phyloP scores from a whole-genome alignment of 208 protist species.

The Balamuthia mandrillaris region DNA sequence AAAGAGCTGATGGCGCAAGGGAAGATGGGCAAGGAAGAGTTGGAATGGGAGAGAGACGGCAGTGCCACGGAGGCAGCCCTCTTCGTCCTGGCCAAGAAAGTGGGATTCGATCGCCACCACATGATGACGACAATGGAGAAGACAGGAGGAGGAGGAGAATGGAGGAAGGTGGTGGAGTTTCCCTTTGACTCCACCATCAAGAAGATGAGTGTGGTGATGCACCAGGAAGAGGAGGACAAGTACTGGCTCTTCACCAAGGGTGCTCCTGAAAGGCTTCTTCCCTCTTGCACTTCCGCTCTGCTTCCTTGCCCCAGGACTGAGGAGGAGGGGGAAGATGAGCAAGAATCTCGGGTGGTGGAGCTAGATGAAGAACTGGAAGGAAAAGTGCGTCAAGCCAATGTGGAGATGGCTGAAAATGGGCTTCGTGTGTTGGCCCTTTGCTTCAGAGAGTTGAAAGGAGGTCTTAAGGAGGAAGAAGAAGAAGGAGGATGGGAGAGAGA shows the following conservation, averaged over 20 bases:
- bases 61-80: slow-evolving; percentile 1
- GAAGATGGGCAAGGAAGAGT: no score
- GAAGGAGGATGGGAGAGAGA: no score
- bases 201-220: slow-evolving; percentile 30
- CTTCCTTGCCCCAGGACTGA: no score
- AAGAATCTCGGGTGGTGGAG: background rate
- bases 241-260: slow-evolving; percentile 14
- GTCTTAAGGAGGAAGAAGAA: no score
- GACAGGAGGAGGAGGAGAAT: background rate
- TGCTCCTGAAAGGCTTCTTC: slow-evolving; percentile 5
- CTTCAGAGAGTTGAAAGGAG: slow-evolving; percentile 58
- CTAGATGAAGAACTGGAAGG: background rate
- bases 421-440: slow-evolving; percentile 53
- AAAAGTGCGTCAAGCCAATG: background rate
- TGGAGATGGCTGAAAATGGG: slow-evolving; percentile 27
- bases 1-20: no score
- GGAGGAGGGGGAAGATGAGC: no score
- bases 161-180: background rate
- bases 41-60: no score
- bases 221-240: no score
- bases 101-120: no score
- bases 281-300: no score
- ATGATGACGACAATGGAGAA: no score
- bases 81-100: slow-evolving; percentile 13
- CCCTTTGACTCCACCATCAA: slow-evolving; percentile 30